Evolutionary conservation across 2,329 filamentous ascomycete species (phyloP).

Genomic region (Fusarium liriodendri): DNA sequence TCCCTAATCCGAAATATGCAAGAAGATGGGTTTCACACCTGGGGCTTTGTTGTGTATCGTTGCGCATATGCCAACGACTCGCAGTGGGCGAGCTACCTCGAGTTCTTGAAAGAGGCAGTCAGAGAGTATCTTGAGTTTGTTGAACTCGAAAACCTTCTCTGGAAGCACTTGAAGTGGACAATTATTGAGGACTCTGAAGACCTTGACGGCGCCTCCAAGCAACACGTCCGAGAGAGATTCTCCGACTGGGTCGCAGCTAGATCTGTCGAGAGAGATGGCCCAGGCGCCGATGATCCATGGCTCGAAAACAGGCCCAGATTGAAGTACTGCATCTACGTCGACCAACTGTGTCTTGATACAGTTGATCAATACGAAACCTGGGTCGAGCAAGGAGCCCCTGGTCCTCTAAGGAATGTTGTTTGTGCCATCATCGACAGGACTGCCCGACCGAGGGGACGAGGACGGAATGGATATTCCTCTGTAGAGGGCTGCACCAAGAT

Average conservation of each 20-base stretch:
- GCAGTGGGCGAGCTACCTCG: slow-evolving; percentile 23
- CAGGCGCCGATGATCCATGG: not conserved
- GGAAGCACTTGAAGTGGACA: slow-evolving; percentile 7
- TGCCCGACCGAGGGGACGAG: not conserved
- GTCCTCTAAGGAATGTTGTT: fast-evolving
- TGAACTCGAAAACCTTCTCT: not conserved
- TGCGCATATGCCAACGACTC: slow-evolving; percentile 1
- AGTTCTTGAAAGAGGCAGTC: slow-evolving; percentile 19
- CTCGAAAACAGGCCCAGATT: not conserved
- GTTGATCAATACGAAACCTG: not conserved
- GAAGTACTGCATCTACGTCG: not conserved
- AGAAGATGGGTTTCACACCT: not conserved
- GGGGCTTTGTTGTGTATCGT: slow-evolving; percentile 11
- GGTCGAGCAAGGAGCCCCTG: not conserved
- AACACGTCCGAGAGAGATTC: not conserved
- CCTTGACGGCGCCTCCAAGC: slow-evolving; percentile 3
- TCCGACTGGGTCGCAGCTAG: not conserved
- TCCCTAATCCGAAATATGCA: slow-evolving; percentile 6
- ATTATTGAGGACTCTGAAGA: slow-evolving; percentile 4
- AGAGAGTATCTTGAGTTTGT: not conserved
- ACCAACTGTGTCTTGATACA: not conserved
- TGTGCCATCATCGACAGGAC: not conserved
- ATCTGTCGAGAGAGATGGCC: not conserved
- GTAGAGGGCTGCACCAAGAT: not conserved
- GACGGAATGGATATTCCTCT: not conserved